Base-by-base conservation (phyloP, 2,329 filamentous ascomycete species). In the Colletotrichum spaethianum region DNA sequence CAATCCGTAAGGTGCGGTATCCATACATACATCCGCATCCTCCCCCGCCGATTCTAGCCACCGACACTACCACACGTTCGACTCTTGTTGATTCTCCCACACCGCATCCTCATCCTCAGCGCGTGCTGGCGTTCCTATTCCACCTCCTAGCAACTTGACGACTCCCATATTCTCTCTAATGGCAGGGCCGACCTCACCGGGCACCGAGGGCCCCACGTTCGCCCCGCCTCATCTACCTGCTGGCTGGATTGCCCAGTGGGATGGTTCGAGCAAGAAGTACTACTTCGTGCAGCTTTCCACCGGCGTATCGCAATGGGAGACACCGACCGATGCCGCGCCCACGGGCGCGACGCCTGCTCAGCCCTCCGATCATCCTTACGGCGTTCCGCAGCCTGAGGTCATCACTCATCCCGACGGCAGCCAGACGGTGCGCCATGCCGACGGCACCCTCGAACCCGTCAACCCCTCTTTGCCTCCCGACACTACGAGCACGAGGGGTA, bases 231-330 rank as follows among this genome's bases (percentile, higher is more conserved):
- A 85, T 57, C 86, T 92, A 63, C 91, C 91, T 61, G 82, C 89
- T 16, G 91, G 91, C 77, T 93, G 91, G 91, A 92, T 92, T 77
- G 90, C 90, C 70, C 91, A 93, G 82, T 93, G 91, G 91, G 91
- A 93, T 78, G 88, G 87, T 74, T 79, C 85, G 68, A 90, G 86
- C 80, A 88, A 85, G 80, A 92, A 92, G 80, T 93, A 92, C 80
- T 93, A 93, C 81, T 93, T 90, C 79, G 92, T 94, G 62, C 91
- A 93, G 81, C 88, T 94, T 66, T 91, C 90, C 64, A 93, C 92
- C 9, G 92, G 92, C 59, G 86, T 89, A 46, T 93, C 92, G 74
- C 92, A 93, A 81, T 94, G 92, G 92, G 92, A 93, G n/a, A 87
- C 88, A 40, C 92, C 92, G 40, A 93, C 90, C 18, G 85, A 90